These are phyloP conservation scores for Spergularia bocconei DNA, from an alignment of 148 eudicot species.

Conservation along the genomic window DNA sequence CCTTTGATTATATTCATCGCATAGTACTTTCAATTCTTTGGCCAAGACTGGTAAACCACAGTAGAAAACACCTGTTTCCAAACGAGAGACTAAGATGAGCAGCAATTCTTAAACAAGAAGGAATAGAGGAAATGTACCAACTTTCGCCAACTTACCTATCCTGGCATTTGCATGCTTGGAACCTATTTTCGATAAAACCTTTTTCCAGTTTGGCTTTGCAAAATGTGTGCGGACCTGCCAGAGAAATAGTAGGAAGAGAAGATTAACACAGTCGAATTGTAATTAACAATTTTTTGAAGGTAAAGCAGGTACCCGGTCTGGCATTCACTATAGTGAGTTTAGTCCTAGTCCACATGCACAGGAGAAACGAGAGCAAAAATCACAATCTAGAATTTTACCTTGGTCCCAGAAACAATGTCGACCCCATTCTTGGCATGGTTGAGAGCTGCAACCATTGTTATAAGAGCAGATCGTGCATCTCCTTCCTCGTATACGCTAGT, in stretches of 20 bases:
- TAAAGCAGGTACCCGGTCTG: background rate
- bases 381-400: constrained; percentile 37
- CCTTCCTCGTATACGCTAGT: constrained; percentile 98
- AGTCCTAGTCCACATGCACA: too few relatives aligned
- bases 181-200: constrained; percentile 64
- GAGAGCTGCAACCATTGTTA: constrained; percentile 97
- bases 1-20: constrained; percentile 76
- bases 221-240: constrained; percentile 89
- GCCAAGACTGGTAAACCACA: constrained; percentile 78
- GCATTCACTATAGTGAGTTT: too few relatives aligned
- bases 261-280: background rate
- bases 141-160: constrained; percentile 53
- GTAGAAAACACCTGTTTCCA: constrained; percentile 83
- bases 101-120: background rate
- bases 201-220: constrained; percentile 97
- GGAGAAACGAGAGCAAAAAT: background rate
- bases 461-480: constrained; percentile 94
- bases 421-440: constrained; percentile 96
- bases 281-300: background rate
- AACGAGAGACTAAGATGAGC: background rate
- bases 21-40: constrained; percentile 64
- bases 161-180: constrained; percentile 83
- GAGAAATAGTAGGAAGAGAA: constrained; percentile 6
- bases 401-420: constrained; percentile 90
- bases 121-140: background rate